Conservation (phyloP, 2,329 filamentous ascomycete species). For the Capronia epimyces region DNA sequence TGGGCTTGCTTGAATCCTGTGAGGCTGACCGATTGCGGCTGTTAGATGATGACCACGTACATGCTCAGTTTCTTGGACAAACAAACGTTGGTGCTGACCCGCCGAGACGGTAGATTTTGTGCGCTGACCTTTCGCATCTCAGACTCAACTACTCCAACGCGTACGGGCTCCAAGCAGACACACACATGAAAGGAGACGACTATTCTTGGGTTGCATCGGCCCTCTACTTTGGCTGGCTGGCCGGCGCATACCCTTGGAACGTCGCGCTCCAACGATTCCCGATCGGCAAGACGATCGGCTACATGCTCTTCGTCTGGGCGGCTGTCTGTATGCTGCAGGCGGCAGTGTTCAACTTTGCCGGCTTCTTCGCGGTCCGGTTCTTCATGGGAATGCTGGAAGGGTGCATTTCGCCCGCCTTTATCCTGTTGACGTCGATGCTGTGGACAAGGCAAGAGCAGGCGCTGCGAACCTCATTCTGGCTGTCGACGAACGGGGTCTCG, state of each 20-base stretch:
- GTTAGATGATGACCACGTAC: slow-evolving; percentile 36
- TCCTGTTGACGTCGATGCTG: slow-evolving; percentile 37
- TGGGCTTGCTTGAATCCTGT: not conserved
- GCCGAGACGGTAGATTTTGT: not conserved
- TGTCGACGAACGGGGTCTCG: slow-evolving; percentile 37
- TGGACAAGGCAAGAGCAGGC: slow-evolving; percentile 38
- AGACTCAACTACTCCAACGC: slow-evolving; percentile 39
- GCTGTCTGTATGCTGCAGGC: slow-evolving; percentile 37
- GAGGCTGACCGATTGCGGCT: not conserved
- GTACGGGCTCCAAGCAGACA: slow-evolving; percentile 41
- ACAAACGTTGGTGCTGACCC: slow-evolving; percentile 23
- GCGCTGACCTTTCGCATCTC: not conserved
- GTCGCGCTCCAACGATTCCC: slow-evolving; percentile 41
- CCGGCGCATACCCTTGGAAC: slow-evolving; percentile 39
- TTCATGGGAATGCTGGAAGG: slow-evolving; percentile 43
- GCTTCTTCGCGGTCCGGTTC: slow-evolving; percentile 44
- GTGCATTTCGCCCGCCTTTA: slow-evolving; percentile 30
- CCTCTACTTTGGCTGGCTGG: slow-evolving; percentile 43
- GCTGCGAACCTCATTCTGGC: slow-evolving; percentile 35
- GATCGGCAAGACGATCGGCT: slow-evolving; percentile 40
- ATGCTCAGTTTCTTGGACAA: slow-evolving; percentile 36
- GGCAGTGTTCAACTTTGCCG: slow-evolving; percentile 38
- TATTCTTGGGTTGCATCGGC: slow-evolving; percentile 45
- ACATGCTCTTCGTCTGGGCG: slow-evolving; percentile 42
- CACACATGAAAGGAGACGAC: slow-evolving; percentile 39